Evolutionary conservation across 75 land plant genomes (phyloP), one percentile per base, ranked within the genome.

Genomic region (Azolla pinnata): DNA sequence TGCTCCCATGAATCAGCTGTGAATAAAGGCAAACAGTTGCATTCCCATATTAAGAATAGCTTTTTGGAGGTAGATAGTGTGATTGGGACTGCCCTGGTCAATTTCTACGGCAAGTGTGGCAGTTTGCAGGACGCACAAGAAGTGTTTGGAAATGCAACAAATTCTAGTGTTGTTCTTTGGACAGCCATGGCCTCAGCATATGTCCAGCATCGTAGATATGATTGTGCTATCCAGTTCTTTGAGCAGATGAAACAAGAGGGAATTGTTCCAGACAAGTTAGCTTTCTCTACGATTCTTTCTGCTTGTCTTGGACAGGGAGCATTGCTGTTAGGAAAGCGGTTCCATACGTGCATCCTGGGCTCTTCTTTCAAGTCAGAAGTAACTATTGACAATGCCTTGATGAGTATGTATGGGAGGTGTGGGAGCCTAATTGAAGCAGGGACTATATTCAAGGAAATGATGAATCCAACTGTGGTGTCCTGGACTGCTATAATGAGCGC

Each of bases 401-500:
- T 76, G 34, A 62, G 68, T 60, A 77, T 74, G 81, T 77, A 77
- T 72, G 63, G 48, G 4, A 78, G 68, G 5, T 67, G 69, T 67
- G 72, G 67, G 1, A 72, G 71, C 47, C 45, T 70, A 31, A 54
- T 21, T 31, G 68, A 75, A 18, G 80, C 81, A 28, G 56, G 27
- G 17, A 63, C 60, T 29, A 47, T 61, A 1, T 81, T 81, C 49
- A 17, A 50, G 4, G 66, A 60, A 62, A 35, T 74, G 4, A 38
- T 18, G 0, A 57, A 60, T 0, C 64, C 65, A 52, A 75, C 70
- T 56, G 44, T 53, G 28, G 71, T 78, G 26, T 44, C 62, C 18
- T 81, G 84, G 84, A 81, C 68, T 58, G 52, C 44, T 44, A 51
- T 75, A 29, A 80, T 80, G 12, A 44, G 68, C 21, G 83, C 72